Base-by-base conservation (phyloP, 176 grass and related monocot species). In the Avena eriantha region DNA sequence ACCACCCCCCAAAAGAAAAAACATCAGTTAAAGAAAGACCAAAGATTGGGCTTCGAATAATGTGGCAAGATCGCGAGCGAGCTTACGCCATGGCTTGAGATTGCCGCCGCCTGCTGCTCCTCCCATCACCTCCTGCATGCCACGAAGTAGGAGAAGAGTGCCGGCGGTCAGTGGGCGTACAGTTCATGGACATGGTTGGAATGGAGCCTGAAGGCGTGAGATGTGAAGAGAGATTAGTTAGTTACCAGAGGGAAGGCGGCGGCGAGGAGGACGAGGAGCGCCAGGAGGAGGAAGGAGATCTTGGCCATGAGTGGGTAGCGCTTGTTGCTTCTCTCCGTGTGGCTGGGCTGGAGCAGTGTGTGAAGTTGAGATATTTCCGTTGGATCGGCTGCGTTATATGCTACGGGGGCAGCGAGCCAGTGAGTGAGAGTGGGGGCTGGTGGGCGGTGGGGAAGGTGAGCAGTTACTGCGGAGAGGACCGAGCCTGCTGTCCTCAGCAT, bases 1-100 rank as follows among this genome's bases (percentile, higher is more conserved):
- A 39, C 36, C 4, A 4, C 36, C 36, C 36, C 36, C 29, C 29
- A 29, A 29, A 39, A 6, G 7, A 41, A 41, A 7, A 41, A 12
- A 29, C 2, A 8, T 33, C 61, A 68, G 79, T 47, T 23, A 18
- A 15, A 49, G 13, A 46, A 18, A 22, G 36, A 59, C 60, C 3
- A 13, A 13, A 29, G 11, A 12, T 29, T 1, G 60, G 60, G 10
- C 14, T 15, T 64, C 39, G 10, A 11, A 31, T 18, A n/a, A 0
- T 7, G 21, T 5, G 8, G 21, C 19, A 9, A 23, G n/a, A 29
- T 0, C 11, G 78, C 10, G 2, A 21, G 60, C 3, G 17, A 1
- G 2, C 5, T 55, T 71, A 86, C 84, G 49, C 85, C 81, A 87
- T 21, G 89, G 85, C 76, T 84, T 59, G 49, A 91, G 85, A 49